Evolutionary conservation across 176 grass and related monocot genomes (phyloP), one percentile per base, ranked within the genome.

Genomic region (Zea luxurians): DNA sequence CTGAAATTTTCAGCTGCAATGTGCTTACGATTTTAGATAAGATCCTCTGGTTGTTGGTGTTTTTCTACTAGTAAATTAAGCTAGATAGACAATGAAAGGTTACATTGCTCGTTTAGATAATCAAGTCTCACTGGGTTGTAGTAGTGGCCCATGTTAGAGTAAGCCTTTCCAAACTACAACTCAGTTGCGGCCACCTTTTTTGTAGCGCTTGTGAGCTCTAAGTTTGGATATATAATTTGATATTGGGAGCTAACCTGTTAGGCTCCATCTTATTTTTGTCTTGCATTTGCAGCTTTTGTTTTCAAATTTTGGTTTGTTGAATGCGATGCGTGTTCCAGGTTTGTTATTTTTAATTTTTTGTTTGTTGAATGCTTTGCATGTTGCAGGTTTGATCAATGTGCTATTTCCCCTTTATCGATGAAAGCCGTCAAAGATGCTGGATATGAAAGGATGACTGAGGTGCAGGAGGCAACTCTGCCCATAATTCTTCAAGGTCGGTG

Each of bases 381-480:
- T 80, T 77, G 48, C 76, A 91, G 92, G 80, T 94, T 94, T 84
- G 92, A 94, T 50, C 71, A 91, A 9, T 94, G 88, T 57, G 82
- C 83, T 35, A 79, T 94, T 61, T 94, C 91, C 61, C 59, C 35
- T 43, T 80, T 85, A 70, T 90, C 85, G 16, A 7, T 93, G 54
- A 93, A 74, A 80, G 88, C 80, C n/a, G 55, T 94, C 85, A 76
- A 91, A 75, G 88, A 82, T 68, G 86, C 92, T 82, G 88, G 92
- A 73, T 94, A 94, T 91, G 92, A 84, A 72, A 94, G 75, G 68
- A 91, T 94, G 92, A 91, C 92, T 50, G 72, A 70, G 49, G 92
- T 91, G 66, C 92, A 94, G 67, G 92, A 59, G 20, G 86, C 92
- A 84, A 91, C 92, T 83, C 86, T 94, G 61, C 92, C 88, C 71